Evolutionary conservation across 805 yeast genomes (phyloP).

Genomic region (Saccharomyces cerevisiae): DNA sequence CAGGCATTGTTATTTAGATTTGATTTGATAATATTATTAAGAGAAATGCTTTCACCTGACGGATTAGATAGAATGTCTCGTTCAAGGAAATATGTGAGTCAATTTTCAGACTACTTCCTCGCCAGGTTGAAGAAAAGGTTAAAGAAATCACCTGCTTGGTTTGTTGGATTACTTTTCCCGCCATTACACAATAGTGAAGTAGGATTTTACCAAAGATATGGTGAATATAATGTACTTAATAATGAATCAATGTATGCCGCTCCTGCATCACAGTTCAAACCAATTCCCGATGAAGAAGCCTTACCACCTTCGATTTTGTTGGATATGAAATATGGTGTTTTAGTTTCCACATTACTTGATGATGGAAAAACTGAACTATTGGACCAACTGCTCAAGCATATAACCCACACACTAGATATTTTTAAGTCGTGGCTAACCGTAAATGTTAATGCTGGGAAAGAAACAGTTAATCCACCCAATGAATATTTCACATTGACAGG

Average conservation of each 20-base stretch:
- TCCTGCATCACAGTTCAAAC: conserved; percentile 19
- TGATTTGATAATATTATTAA: conserved; percentile 59
- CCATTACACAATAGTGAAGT: conserved; percentile 40
- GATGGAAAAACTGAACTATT: conserved; percentile 21
- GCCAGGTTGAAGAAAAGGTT: conserved; percentile 43
- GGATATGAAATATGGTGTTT: conserved; percentile 26
- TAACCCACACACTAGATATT: conserved; percentile 10
- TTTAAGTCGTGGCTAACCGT: conserved; percentile 13
- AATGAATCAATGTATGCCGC: conserved; percentile 11
- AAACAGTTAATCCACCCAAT: conserved; percentile 11
- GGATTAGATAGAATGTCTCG: conserved; percentile 40
- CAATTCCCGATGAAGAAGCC: conserved; percentile 17
- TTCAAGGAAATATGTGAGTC: conserved; percentile 52
- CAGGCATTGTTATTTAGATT: conserved; percentile 54
- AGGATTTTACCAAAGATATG: conserved; percentile 37
- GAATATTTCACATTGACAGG: conserved; percentile 7
- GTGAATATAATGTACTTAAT: conserved; percentile 29
- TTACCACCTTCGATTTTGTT: conserved; percentile 15
- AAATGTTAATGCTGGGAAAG: conserved; percentile 5
- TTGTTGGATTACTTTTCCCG: conserved; percentile 60
- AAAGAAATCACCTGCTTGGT: conserved; percentile 45
- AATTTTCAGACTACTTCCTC: conserved; percentile 60
- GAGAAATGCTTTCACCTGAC: conserved; percentile 43
- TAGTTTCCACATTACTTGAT: conserved; percentile 29
- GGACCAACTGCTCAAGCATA: conserved; percentile 14